Percentiles rank a stretch among this genome's conserved stretches.
phyloP scores from a whole-genome alignment of 306 rosid species.

The Cercis canadensis region DNA sequence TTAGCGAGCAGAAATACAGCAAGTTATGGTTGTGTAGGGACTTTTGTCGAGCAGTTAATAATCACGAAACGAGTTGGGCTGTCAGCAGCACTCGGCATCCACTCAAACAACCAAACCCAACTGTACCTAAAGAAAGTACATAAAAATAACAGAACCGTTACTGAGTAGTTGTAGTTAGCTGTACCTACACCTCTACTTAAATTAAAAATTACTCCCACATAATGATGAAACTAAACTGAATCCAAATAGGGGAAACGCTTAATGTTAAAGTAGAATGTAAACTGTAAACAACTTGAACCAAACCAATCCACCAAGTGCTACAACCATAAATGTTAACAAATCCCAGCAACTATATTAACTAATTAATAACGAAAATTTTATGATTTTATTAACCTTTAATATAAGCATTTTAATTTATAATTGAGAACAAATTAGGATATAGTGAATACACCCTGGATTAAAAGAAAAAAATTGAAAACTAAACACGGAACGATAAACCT shows the following conservation, averaged over 20 bases:
- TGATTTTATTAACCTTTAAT: no score
- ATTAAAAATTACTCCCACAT: background rate
- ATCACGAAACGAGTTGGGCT: background rate
- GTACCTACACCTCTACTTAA: no score
- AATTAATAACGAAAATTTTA: no score
- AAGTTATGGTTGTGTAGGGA: background rate
- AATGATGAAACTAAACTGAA: conserved; percentile 16
- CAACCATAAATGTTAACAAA: background rate
- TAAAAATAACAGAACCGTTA: background rate
- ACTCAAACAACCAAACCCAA: conserved; percentile 34
- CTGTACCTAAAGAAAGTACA: background rate
- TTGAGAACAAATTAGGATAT: no score
- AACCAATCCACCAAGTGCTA: background rate
- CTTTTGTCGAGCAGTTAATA: conserved; percentile 23
- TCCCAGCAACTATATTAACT: background rate
- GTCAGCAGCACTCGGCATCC: background rate
- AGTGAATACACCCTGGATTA: no score
- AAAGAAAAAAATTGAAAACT: no score
- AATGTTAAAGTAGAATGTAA: background rate
- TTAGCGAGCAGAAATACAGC: background rate
- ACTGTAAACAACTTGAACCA: background rate
- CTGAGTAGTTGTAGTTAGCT: conserved; percentile 32
- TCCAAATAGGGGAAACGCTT: no score
- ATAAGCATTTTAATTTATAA: no score
- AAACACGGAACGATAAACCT: no score